Percentiles rank a stretch among this genome's conserved stretches.
phyloP scores from a whole-genome alignment of 116 monocot species.

The Iris pallida region DNA sequence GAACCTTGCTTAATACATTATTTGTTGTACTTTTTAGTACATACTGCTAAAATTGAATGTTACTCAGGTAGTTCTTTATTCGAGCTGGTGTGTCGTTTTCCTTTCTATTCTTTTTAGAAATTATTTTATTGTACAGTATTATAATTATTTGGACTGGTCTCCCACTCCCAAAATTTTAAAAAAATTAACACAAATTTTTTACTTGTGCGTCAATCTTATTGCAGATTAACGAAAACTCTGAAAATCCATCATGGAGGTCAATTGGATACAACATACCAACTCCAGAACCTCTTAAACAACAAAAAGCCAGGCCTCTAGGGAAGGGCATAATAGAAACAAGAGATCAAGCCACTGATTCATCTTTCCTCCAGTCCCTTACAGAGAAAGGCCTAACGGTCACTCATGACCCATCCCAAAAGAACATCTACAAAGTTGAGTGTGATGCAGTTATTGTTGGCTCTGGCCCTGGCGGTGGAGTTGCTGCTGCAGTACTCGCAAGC shows the following conservation, averaged over 20 bases:
- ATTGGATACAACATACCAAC: slow-evolving; percentile 9
- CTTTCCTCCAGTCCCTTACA: slow-evolving; percentile 38
- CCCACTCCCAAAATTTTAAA: too few species aligned
- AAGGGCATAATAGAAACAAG: slow-evolving; percentile 70
- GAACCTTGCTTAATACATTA: too few species aligned
- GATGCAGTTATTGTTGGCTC: slow-evolving; percentile 75
- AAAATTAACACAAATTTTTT: too few species aligned
- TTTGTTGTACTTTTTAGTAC: too few species aligned
- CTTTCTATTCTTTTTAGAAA: too few species aligned
- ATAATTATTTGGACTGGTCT: too few species aligned
- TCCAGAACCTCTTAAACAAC: neutral
- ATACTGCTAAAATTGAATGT: too few species aligned
- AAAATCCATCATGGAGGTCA: slow-evolving; percentile 4
- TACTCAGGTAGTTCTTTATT: too few species aligned
- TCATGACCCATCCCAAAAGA: slow-evolving; percentile 4
- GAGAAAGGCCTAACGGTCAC: slow-evolving; percentile 43
- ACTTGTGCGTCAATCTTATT: neutral
- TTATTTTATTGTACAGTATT: too few species aligned
- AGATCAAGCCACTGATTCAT: slow-evolving; percentile 25
- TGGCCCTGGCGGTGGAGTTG: slow-evolving; percentile 85
- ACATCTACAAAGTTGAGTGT: slow-evolving; percentile 40
- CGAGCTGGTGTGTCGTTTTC: too few species aligned
- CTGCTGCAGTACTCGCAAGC: slow-evolving; percentile 62
- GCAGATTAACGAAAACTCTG: slow-evolving; percentile 15
- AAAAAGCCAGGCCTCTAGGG: slow-evolving; percentile 43